Evolutionary conservation across 2,329 filamentous ascomycete species (phyloP).

Genomic region (Talaromyces funiculosus): DNA sequence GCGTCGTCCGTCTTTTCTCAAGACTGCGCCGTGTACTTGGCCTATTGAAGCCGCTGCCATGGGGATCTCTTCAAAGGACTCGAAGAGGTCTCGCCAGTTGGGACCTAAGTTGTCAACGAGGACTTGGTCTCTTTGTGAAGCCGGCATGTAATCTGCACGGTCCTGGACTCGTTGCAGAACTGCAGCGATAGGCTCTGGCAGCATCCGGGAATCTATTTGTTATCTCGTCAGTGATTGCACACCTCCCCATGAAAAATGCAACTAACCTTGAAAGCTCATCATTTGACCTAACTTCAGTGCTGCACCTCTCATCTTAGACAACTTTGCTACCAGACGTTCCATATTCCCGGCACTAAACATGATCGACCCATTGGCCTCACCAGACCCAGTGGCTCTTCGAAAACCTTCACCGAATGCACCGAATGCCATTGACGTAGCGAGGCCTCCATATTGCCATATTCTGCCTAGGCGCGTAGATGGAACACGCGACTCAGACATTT

Average conservation of each 20-base stretch:
- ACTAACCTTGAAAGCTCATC: conserved; percentile 79
- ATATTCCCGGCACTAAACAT: conserved; percentile 87
- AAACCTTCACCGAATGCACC: conserved; percentile 83
- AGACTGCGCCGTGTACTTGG: conserved; percentile 80
- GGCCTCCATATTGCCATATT: conserved; percentile 89
- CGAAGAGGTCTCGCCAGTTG: conserved; percentile 79
- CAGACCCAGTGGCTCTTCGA: conserved; percentile 68
- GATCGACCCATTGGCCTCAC: conserved; percentile 61
- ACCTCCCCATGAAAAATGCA: no score
- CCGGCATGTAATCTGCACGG: conserved; percentile 95
- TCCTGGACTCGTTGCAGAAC: conserved; percentile 94
- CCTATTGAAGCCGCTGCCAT: conserved; percentile 96
- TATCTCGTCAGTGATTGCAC: not conserved
- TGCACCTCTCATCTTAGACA: conserved; percentile 93
- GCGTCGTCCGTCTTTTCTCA: conserved; percentile 65
- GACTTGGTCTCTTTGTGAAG: conserved; percentile 84
- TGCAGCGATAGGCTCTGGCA: conserved; percentile 78
- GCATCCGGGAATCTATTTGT: conserved; percentile 75
- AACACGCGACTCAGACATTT: conserved; percentile 81
- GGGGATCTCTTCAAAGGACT: conserved; percentile 80
- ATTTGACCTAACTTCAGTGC: conserved; percentile 97
- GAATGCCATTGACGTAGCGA: conserved; percentile 92
- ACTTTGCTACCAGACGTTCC: conserved; percentile 83
- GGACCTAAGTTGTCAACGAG: conserved; percentile 70
- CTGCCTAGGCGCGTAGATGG: conserved; percentile 81